These are phyloP conservation scores for Podospora pseudocomata DNA, from an alignment of 495 filamentous ascomycete genomes.

Conservation along the genomic window DNA sequence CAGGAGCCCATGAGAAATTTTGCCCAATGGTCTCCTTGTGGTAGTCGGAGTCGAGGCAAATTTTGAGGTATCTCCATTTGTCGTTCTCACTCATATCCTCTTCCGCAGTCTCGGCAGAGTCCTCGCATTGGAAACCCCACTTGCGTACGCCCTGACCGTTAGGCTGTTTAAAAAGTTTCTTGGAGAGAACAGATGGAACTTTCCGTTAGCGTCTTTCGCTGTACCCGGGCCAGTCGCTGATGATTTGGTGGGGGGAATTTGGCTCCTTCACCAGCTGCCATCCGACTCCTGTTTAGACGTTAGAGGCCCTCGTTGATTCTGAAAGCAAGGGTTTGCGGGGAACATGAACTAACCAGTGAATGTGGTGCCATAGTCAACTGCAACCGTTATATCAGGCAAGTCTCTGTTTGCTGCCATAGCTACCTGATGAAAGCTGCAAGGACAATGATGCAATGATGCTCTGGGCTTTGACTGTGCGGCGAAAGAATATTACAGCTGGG, in stretches of 20 bases:
- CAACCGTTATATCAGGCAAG: background rate
- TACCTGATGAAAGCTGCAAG: too few species aligned
- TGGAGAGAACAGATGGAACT: constrained; percentile 53
- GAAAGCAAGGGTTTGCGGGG: background rate
- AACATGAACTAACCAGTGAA: background rate
- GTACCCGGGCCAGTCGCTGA: constrained; percentile 59
- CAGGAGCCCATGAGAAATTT: constrained; percentile 30
- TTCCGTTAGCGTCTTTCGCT: too few species aligned
- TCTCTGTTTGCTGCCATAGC: too few species aligned
- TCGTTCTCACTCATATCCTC: constrained; percentile 32
- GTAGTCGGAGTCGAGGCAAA: constrained; percentile 49
- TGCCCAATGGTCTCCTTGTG: constrained; percentile 36
- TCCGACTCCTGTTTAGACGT: constrained; percentile 45
- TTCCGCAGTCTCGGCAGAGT: background rate
- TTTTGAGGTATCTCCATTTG: constrained; percentile 55
- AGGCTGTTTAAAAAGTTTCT: constrained; percentile 36
- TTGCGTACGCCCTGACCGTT: constrained; percentile 26
- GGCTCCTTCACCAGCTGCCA: constrained; percentile 39
- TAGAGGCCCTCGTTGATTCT: too few species aligned
- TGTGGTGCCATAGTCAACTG: background rate
- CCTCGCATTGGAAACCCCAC: constrained; percentile 58
- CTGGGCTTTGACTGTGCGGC: too few species aligned
- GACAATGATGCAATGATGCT: too few species aligned
- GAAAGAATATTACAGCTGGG: too few species aligned
- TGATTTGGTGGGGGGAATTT: constrained; percentile 45